Evolutionary conservation across 1,139 yeast species (phyloP).

Genomic region (Geotrichum klebahnii): DNA sequence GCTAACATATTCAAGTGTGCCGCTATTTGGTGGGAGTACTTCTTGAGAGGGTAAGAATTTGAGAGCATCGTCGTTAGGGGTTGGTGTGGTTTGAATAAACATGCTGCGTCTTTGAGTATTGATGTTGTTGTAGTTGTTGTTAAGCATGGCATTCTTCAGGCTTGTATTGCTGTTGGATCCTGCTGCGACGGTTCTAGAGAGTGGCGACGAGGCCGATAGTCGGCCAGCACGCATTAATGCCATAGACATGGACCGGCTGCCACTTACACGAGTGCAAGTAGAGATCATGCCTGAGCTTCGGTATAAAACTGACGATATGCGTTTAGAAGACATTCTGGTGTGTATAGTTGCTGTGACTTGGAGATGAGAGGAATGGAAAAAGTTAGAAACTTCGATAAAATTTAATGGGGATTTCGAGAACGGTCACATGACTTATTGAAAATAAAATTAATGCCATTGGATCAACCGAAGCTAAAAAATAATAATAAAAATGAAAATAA

Average conservation of each 20-base stretch:
- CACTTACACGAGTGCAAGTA: background rate
- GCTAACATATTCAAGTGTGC: conserved; percentile 54
- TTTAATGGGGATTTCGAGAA: no score
- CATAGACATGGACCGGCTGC: conserved; percentile 2
- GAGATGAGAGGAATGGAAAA: no score
- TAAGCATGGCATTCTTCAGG: background rate
- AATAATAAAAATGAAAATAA: no score
- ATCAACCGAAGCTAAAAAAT: no score
- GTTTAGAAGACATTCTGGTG: conserved; percentile 1
- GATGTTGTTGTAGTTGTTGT: background rate
- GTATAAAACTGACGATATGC: background rate
- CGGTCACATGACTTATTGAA: no score
- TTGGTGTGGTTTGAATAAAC: conserved; percentile 58
- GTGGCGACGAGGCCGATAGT: no score
- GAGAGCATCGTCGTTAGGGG: conserved; percentile 90
- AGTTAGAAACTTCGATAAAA: no score
- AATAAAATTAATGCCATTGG: no score
- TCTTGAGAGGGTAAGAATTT: conserved; percentile 76
- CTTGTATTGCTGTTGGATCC: background rate
- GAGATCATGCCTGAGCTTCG: background rate
- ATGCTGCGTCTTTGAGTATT: conserved; percentile 26
- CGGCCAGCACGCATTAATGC: background rate
- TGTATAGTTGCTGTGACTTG: background rate
- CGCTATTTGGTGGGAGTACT: conserved; percentile 47
- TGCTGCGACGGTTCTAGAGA: no score